These are phyloP conservation scores for Penicillium sclerotiorum DNA, from an alignment of 2,329 filamentous ascomycete species.

Conservation along the genomic window DNA sequence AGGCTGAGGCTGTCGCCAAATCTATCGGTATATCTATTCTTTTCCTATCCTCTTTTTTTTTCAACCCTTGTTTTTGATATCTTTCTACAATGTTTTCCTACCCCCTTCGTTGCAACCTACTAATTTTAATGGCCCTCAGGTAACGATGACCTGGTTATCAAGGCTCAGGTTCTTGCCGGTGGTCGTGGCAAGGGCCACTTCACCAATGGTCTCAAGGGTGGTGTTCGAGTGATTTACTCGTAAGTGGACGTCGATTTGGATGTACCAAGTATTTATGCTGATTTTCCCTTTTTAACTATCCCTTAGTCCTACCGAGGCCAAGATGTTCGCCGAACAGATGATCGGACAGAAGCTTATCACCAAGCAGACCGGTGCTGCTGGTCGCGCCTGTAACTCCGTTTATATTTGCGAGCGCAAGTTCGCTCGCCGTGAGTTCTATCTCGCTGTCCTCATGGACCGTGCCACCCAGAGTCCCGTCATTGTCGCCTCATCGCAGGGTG, in stretches of 20 bases:
- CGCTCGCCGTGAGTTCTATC: slow-evolving; percentile 97
- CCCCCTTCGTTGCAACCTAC: slow-evolving; percentile 14
- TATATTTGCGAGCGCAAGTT: slow-evolving; percentile 99
- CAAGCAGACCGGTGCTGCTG: slow-evolving; percentile 94
- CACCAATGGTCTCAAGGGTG: slow-evolving; percentile 97
- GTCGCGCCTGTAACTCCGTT: slow-evolving; percentile 93
- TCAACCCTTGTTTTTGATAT: no score
- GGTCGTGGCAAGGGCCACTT: slow-evolving; percentile 97
- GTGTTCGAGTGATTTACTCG: slow-evolving; percentile 98
- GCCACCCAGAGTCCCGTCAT: slow-evolving; percentile 89
- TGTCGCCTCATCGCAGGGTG: slow-evolving; percentile 95
- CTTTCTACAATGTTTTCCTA: background rate
- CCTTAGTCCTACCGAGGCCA: slow-evolving; percentile 75
- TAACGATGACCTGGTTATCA: slow-evolving; percentile 97
- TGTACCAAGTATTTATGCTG: no score
- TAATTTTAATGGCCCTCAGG: slow-evolving; percentile 45
- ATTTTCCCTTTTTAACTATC: no score
- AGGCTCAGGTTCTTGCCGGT: slow-evolving; percentile 97
- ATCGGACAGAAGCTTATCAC: slow-evolving; percentile 99
- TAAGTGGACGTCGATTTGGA: slow-evolving; percentile 44
- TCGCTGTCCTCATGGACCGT: slow-evolving; percentile 98
- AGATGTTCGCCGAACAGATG: slow-evolving; percentile 99
- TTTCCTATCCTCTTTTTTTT: background rate
- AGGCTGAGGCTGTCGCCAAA: slow-evolving; percentile 91
- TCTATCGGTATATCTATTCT: slow-evolving; percentile 66